Base-by-base conservation (phyloP, 371 early-diverging fungal species). In the Rhizopus sp. region DNA sequence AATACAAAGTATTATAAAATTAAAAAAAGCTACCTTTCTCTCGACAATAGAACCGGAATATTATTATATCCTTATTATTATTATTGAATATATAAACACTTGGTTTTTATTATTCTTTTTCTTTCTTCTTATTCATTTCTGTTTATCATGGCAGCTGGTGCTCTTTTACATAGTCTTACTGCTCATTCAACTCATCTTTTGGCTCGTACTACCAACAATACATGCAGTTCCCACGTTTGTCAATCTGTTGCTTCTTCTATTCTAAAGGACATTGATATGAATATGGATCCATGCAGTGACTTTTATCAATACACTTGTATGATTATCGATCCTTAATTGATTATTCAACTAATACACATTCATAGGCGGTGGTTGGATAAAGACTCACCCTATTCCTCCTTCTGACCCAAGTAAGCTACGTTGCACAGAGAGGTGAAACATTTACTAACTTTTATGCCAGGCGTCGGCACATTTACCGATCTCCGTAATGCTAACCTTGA, bases 241-340 rank as follows among this genome's bases (percentile, higher is more conserved):
- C 50, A 55, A 31, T 33, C 32, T 16, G 46, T 56, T 15, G 55
- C 62, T 2, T 8, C 35, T 3, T 55, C 62, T 7, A 56, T 62
- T 56, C 15, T 61, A 7, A 53, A 62, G 6, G 66, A 66, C n/a
- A 48, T 74, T 5, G 71, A 78, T 33, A 48, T 74, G 16, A 72
- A 64, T 33, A 52, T 62, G 1, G 65, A 78, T 66, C 78, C 78
- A 3, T 78, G 78, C 47, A 46, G 53, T 2, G 75, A 78, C 34
- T 78, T 78, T 55, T 82, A 73, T 49, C 69, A 72, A 41, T 85
- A 74, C 53, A 59, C 80, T 10, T 85, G 86, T 85, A 78, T 53
- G 35, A 10, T 12, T 4, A 30, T 12, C 7, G 2, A 23, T 40
- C 12, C 5, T 38, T 17, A 7, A 29, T 3, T 23, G 6, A 49